Percentiles rank a stretch among this genome's conserved stretches.
Evolutionary conservation across 208 protist genomes (phyloP).

Genomic region (Trypanosoma avium): DNA sequence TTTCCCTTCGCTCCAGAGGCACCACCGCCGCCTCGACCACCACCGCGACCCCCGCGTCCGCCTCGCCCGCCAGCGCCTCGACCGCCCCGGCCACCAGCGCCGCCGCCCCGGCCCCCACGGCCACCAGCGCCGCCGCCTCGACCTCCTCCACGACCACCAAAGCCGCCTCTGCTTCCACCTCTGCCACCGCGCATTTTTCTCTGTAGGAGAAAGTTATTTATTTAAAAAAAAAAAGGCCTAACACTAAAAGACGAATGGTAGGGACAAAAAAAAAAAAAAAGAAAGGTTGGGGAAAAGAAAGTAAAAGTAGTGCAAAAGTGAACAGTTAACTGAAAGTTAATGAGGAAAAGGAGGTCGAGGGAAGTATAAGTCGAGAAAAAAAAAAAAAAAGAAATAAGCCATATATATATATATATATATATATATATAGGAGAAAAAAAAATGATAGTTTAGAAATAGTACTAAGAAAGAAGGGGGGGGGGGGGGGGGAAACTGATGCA

Average conservation of each 20-base stretch:
- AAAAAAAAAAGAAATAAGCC: background rate
- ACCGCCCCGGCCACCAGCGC: constrained; percentile 47
- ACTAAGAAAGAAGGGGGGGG: too few species aligned
- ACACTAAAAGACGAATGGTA: background rate
- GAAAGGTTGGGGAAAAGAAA: constrained; percentile 16
- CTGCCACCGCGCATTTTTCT: constrained; percentile 49
- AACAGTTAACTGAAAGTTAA: background rate
- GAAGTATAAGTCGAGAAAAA: background rate
- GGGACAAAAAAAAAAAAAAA: constrained; percentile 7
- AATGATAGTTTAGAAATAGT: too few species aligned
- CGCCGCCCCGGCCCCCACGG: constrained; percentile 41
- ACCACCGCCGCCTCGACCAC: constrained; percentile 54
- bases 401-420: too few species aligned
- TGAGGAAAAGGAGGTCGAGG: constrained; percentile 15
- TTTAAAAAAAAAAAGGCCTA: too few species aligned
- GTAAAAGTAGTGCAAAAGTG: constrained; percentile 1
- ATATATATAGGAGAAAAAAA: too few species aligned
- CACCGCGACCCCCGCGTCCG: constrained; percentile 51
- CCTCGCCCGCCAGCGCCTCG: constrained; percentile 56
- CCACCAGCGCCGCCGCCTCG: constrained; percentile 37
- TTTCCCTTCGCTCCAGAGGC: constrained; percentile 64
- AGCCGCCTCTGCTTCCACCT: constrained; percentile 32
- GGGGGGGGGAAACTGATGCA: too few species aligned
- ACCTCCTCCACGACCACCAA: constrained; percentile 37
- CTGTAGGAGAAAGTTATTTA: constrained; percentile 23